Base-by-base conservation (phyloP, 2,329 filamentous ascomycete species). In the Magnaporthiopsis rhizophila region DNA sequence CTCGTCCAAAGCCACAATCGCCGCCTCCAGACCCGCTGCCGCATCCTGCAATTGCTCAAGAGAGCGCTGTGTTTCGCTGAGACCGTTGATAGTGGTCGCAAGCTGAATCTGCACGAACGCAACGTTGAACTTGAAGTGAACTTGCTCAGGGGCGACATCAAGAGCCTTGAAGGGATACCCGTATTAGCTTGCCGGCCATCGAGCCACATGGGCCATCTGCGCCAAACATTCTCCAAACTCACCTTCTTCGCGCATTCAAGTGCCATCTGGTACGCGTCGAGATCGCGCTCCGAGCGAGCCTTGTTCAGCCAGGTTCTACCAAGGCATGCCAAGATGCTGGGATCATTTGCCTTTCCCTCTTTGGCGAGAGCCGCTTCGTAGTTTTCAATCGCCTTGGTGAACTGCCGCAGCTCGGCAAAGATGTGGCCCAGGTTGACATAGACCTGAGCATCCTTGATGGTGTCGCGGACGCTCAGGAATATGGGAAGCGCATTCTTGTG, bases 21-120 rank as follows among this genome's bases (percentile, higher is more conserved):
- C 94, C 67, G 90, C 85, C 68, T 96, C 92, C 1, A 99, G 83
- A 3, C 69, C 95, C 24, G 86, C 81, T 0, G 88, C 86, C 1
- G 94, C 93, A 64, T 89, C 85, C 72, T 96, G 84, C 9, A 99
- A 86, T 71, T 98, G 92, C 66, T 85, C 83, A 3, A 94, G 81
- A 0, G 89, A 90, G 62, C 92, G 88, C 72, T 93, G 87, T 7
- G 85, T 85, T 73, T 97, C 91, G 6, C 85, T 81, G 64, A 97
- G 80, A 50, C 80, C 82, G 75, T 92, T 89, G 64, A 97, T 87
- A 36, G 90, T 86, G 59, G 89, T 89, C 26, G 94, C 94, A 64
- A 98, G 87, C 74, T 97, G 93, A 67, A 97, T 96, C 73, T 98
- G 95, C 34, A 98, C 91, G 72, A 97, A 99, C 0, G 95, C 95